These are phyloP conservation scores for Chaetomium sp. DNA, from an alignment of 2,329 filamentous ascomycete species.

Conservation along the genomic window DNA sequence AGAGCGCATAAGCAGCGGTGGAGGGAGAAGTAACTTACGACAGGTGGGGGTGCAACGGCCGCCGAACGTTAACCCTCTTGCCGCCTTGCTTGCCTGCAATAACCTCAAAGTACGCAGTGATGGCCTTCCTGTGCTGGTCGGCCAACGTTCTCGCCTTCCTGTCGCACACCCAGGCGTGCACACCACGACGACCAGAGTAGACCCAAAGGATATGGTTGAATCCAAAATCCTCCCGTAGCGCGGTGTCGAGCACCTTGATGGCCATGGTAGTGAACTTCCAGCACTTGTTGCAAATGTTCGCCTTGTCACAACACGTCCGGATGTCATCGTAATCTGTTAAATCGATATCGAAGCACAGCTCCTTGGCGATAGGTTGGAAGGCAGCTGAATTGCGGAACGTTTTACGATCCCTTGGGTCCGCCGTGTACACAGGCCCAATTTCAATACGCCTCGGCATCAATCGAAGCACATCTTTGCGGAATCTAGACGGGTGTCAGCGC, in stretches of 20 bases:
- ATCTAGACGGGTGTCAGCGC: conserved; percentile 36
- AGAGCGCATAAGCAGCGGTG: neutral
- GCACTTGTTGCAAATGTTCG: conserved; percentile 88
- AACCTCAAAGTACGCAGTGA: conserved; percentile 85
- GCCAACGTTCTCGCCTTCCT: conserved; percentile 77
- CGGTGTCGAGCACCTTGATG: conserved; percentile 84
- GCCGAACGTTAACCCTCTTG: conserved; percentile 76
- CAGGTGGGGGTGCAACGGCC: conserved; percentile 86
- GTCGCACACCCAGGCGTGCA: conserved; percentile 97
- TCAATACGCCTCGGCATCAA: conserved; percentile 92
- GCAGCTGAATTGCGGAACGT: conserved; percentile 70
- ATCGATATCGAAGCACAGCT: conserved; percentile 98
- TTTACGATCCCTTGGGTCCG: conserved; percentile 91
- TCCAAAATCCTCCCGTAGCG: conserved; percentile 87
- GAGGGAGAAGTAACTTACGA: conserved; percentile 41
- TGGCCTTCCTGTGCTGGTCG: conserved; percentile 75
- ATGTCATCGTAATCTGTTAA: conserved; percentile 98
- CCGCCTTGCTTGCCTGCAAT: conserved; percentile 79
- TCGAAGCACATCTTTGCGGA: conserved; percentile 85
- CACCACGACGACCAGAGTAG: conserved; percentile 92
- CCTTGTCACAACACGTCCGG: conserved; percentile 87
- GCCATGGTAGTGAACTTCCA: conserved; percentile 98
- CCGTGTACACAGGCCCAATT: conserved; percentile 93
- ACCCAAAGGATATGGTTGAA: conserved; percentile 98
- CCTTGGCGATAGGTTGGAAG: conserved; percentile 84